Base-by-base conservation (phyloP, 208 protist genomes). In the Crithidia sp. region DNA sequence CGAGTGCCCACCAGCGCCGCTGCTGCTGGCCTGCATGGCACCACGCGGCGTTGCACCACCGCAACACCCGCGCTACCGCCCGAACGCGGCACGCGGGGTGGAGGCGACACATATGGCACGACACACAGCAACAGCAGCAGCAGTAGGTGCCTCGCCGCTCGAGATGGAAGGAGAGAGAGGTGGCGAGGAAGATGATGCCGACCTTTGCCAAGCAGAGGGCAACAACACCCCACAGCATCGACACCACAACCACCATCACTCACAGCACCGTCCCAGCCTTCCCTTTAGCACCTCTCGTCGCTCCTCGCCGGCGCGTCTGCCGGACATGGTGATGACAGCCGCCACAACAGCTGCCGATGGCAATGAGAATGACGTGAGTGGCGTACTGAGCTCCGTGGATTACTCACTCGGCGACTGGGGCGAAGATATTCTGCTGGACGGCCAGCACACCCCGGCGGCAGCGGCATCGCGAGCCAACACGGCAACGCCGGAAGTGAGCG, bases 1-100 rank as follows among this genome's bases (percentile, higher is more conserved):
- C 72, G 81, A 88, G 55, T 81, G 88, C 37, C 89, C 87, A 4
- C 44, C 62, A 5, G 73, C 78, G n/a, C 62, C 73, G 52, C 66
- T 80, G 9, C 17, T 92, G 19, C 60, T 64, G 12, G 67, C 57
- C 64, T 73, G n/a, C 52, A 81, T 70, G 39, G 70, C 55, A 49
- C 71, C 58, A 36, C 58, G 65, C 57, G 64, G 62, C 28, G 56
- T 75, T 2, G 58, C 69, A 4, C 65, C 56, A 13, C 67, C 56
- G 13, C 67, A 71, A 9, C 66, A 76, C 49, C 67, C 65, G 7
- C 60, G 69, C 66, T 79, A 72, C 64, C 56, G 49, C 9, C 43
- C 63, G 2, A 40, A 41, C 12, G 43, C 59, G 5, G 54, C 12
- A 2, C 37, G 28, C 2, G 7, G 7, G 16, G 60, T 3, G 3